These are phyloP conservation scores for Nitzschia sp. DNA, from an alignment of 108 stramenopile genomes.

Conservation along the genomic window DNA sequence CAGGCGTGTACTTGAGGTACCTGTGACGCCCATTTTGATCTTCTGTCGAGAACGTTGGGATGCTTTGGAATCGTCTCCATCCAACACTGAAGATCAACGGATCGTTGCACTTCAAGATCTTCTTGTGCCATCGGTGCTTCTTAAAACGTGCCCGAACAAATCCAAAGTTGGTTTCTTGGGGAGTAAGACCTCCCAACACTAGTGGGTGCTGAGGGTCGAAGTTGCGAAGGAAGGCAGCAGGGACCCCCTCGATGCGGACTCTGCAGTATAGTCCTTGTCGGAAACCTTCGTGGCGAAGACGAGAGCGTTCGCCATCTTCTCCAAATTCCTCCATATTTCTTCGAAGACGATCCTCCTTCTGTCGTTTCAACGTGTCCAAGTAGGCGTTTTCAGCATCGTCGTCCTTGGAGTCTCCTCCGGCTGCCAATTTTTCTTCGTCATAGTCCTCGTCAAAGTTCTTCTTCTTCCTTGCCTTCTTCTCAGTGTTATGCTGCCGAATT, in stretches of 20 bases:
- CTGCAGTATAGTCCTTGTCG: conserved; percentile 94
- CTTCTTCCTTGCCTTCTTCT: conserved; percentile 78
- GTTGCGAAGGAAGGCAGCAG: conserved; percentile 74
- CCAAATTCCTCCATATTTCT: conserved; percentile 91
- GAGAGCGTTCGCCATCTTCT: conserved; percentile 76
- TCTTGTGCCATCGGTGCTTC: conserved; percentile 97
- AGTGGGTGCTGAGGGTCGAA: conserved; percentile 86
- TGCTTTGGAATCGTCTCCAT: conserved; percentile 96
- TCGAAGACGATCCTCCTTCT: conserved; percentile 75
- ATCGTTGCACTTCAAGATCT: conserved; percentile 91
- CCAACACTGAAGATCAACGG: conserved; percentile 94
- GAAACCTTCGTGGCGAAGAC: conserved; percentile 86
- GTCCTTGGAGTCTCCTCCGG: conserved; percentile 49
- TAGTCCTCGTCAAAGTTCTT: conserved; percentile 81
- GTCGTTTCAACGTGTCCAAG: conserved; percentile 72
- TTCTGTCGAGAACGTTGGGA: conserved; percentile 81
- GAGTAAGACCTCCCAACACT: conserved; percentile 92
- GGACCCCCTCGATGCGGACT: conserved; percentile 82
- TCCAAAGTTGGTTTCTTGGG: conserved; percentile 87
- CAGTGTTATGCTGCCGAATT: conserved; percentile 75
- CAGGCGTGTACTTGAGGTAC: conserved; percentile 98
- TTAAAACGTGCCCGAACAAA: conserved; percentile 90
- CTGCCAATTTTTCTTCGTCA: conserved; percentile 79
- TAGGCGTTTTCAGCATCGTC: conserved; percentile 81
- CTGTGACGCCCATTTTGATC: conserved; percentile 48